Evolutionary conservation across 768 basidiomycete genomes (phyloP).

Genomic region (Cantharellus cinnabarinus): DNA sequence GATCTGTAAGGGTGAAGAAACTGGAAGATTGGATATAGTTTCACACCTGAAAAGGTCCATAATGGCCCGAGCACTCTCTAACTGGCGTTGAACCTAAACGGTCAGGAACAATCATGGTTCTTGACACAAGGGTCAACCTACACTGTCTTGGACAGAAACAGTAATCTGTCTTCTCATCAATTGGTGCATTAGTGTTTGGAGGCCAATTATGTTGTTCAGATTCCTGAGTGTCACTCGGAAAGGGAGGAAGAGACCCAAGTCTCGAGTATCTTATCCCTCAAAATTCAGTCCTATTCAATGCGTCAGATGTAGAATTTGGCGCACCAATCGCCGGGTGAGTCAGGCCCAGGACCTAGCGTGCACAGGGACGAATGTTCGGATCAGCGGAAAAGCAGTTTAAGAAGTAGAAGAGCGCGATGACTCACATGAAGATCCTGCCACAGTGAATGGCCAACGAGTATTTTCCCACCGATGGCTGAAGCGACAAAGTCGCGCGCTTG

Average conservation of each 20-base stretch:
- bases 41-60: slow-evolving; percentile 6
- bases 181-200: slow-evolving; percentile 65
- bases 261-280: slow-evolving; percentile 34
- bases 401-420: not conserved
- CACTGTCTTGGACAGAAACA: slow-evolving; percentile 50
- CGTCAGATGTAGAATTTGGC: not conserved
- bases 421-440: slow-evolving; percentile 67
- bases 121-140: slow-evolving; percentile 19
- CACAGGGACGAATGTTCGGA: not conserved
- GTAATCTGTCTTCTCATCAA: slow-evolving; percentile 63
- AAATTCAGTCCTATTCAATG: not conserved
- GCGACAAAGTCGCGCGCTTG: slow-evolving; percentile 49
- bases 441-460: slow-evolving; percentile 54
- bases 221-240: slow-evolving; percentile 52
- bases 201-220: slow-evolving; percentile 40
- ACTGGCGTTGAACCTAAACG: slow-evolving; percentile 19
- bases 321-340: not conserved
- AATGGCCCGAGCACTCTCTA: slow-evolving; percentile 51
- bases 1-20: not conserved
- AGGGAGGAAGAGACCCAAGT: slow-evolving; percentile 65
- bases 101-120: not conserved
- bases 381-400: not conserved
- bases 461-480: slow-evolving; percentile 43
- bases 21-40: not conserved
- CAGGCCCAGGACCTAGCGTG: slow-evolving; percentile 8